Conservation (phyloP, 192 early-diverging fungal genomes). For the Entomortierella parvispora region DNA sequence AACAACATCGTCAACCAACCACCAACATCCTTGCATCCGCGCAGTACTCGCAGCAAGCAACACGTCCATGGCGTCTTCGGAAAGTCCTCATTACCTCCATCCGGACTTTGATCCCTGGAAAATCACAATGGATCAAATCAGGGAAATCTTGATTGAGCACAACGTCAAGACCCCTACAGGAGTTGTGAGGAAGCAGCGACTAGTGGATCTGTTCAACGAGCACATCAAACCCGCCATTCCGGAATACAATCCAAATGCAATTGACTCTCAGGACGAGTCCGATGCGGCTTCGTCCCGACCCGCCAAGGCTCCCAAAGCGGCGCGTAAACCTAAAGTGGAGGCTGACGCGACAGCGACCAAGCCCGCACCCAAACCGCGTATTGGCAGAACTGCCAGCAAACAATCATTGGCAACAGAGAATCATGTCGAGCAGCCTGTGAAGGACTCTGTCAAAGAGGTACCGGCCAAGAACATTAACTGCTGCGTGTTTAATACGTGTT, state of each 20-base stretch:
- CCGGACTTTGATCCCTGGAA: slow-evolving; percentile 42
- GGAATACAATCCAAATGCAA: slow-evolving; percentile 1
- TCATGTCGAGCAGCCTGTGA: background rate
- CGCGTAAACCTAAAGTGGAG: background rate
- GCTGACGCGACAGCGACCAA: background rate
- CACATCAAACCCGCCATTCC: slow-evolving; percentile 38
- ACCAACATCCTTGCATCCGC: too few species aligned
- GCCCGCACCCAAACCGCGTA: slow-evolving; percentile 10
- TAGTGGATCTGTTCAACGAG: slow-evolving; percentile 38
- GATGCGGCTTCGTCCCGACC: background rate
- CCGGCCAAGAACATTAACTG: too few species aligned
- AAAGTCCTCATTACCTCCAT: slow-evolving; percentile 36
- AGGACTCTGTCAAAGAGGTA: too few species aligned
- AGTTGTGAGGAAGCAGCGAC: slow-evolving; percentile 31
- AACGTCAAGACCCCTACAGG: slow-evolving; percentile 35
- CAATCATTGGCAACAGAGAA: background rate
- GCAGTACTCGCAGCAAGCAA: too few species aligned
- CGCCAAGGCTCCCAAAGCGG: background rate
- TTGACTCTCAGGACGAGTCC: background rate
- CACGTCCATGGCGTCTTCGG: slow-evolving; percentile 16
- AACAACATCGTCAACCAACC: too few species aligned
- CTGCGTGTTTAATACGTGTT: too few species aligned
- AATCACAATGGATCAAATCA: slow-evolving; percentile 46
- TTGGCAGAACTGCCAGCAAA: slow-evolving; percentile 12
- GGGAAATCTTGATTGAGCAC: slow-evolving; percentile 42